A percentile compares a stretch with the other conserved stretches of the same genome.
Conservation (phyloP, 306 rosid genomes). For the Begonia peltatifolia region DNA sequence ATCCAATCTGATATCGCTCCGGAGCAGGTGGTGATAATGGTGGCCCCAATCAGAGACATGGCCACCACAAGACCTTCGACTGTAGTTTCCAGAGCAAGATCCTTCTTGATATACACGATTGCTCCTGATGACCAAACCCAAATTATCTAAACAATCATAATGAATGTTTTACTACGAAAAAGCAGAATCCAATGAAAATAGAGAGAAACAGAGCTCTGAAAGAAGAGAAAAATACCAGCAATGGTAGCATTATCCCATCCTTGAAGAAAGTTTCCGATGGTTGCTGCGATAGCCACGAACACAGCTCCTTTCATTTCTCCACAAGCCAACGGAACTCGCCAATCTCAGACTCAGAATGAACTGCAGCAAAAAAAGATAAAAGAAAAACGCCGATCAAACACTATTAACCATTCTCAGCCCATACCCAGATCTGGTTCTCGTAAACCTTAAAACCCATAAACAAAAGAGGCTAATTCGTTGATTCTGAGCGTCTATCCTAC, state of each 20-base stretch:
- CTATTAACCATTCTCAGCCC: background rate
- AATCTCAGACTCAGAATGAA: conserved; percentile 4
- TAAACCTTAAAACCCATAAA: too few species aligned
- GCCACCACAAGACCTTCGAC: conserved; percentile 86
- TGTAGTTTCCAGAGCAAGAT: conserved; percentile 25
- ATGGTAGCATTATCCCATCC: conserved; percentile 98
- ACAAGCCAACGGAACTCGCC: conserved; percentile 3
- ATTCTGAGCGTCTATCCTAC: too few species aligned
- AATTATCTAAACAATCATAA: too few species aligned
- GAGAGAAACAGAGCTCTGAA: background rate
- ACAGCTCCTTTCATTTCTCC: conserved; percentile 56
- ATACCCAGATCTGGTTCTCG: conserved; percentile 4
- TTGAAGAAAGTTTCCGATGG: conserved; percentile 73
- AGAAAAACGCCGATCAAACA: conserved; percentile 5
- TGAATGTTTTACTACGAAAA: too few species aligned
- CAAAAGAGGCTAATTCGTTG: too few species aligned
- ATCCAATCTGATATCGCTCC: conserved; percentile 53
- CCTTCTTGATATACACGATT: conserved; percentile 50
- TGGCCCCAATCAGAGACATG: conserved; percentile 73
- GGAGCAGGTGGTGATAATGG: conserved; percentile 49
- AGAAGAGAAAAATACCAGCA: conserved; percentile 39
- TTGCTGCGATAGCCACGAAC: conserved; percentile 72
- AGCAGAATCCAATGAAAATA: background rate
- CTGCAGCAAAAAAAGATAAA: conserved; percentile 9
- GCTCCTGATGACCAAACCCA: conserved; percentile 33